These are phyloP conservation scores for Microsporum canis DNA, from an alignment of 2,329 filamentous ascomycete species.

Conservation along the genomic window DNA sequence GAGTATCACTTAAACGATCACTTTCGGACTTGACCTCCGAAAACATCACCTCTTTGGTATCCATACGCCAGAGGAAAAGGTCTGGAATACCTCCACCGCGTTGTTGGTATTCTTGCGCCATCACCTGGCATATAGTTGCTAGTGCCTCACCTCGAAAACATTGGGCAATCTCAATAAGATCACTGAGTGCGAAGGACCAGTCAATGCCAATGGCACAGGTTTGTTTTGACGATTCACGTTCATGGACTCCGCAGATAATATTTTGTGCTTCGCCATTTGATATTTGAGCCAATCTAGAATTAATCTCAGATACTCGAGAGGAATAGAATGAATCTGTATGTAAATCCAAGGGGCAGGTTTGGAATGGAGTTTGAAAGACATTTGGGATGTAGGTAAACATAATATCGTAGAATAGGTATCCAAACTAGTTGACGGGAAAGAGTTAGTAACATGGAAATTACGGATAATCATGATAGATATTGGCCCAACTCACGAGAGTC, in stretches of 20 bases:
- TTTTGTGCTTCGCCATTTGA: slow-evolving; percentile 63
- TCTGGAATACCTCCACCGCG: slow-evolving; percentile 83
- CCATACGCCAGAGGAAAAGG: slow-evolving; percentile 70
- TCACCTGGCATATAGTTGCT: slow-evolving; percentile 76
- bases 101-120: slow-evolving; percentile 88
- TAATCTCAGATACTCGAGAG: slow-evolving; percentile 76
- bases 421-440: slow-evolving; percentile 39
- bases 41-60: slow-evolving; percentile 58
- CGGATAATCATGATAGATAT: background rate
- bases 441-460: background rate
- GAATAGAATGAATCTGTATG: slow-evolving; percentile 89
- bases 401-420: slow-evolving; percentile 85
- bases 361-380: slow-evolving; percentile 91
- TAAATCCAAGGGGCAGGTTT: slow-evolving; percentile 85
- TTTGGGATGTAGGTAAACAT: slow-evolving; percentile 89
- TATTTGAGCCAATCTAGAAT: slow-evolving; percentile 73
- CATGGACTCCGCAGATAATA: slow-evolving; percentile 59
- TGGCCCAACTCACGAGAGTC: slow-evolving; percentile 47
- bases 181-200: slow-evolving; percentile 73
- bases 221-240: slow-evolving; percentile 53
- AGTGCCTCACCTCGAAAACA: slow-evolving; percentile 75
- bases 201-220: slow-evolving; percentile 87
- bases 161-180: slow-evolving; percentile 64
- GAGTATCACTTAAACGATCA: slow-evolving; percentile 89
- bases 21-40: slow-evolving; percentile 73